phyloP scores from a whole-genome alignment of 2,329 filamentous ascomycete species.

The Pseudocercospora pini-densiflorae region DNA sequence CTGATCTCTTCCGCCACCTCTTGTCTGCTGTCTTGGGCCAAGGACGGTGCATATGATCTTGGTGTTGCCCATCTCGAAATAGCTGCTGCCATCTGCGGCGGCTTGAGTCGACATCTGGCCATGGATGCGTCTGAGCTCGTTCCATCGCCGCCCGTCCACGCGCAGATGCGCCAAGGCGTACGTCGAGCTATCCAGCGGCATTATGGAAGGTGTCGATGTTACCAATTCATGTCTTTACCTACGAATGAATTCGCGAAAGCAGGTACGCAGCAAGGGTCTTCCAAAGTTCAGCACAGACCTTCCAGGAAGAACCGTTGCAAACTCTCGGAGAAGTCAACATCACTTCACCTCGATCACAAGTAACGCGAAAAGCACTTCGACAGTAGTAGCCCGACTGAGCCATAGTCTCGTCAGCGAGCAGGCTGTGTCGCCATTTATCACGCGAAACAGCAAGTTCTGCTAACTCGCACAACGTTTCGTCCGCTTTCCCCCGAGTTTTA shows the following conservation, averaged over 20 bases:
- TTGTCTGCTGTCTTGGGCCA: slow-evolving; percentile 75
- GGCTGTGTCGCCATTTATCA: neutral
- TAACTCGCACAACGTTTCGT: neutral
- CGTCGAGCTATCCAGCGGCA: slow-evolving; percentile 94
- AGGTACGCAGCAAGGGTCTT: neutral
- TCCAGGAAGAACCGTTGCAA: neutral
- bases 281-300: slow-evolving; percentile 4
- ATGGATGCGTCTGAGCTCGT: slow-evolving; percentile 87
- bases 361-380: neutral
- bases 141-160: slow-evolving; percentile 84
- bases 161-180: slow-evolving; percentile 80
- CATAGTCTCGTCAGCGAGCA: slow-evolving; percentile 3
- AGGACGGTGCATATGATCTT: slow-evolving; percentile 93
- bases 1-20: slow-evolving; percentile 48
- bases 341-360: neutral
- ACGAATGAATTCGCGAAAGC: neutral
- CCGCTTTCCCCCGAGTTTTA: slow-evolving; percentile 15
- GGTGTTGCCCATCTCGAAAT: slow-evolving; percentile 96
- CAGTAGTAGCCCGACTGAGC: neutral
- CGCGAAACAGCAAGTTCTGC: neutral
- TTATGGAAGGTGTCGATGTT: slow-evolving; percentile 45
- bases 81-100: slow-evolving; percentile 88
- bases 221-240: neutral
- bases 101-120: slow-evolving; percentile 92
- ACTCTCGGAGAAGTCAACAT: neutral